Evolutionary conservation across 106 monocot genomes (phyloP), one percentile per base, ranked within the genome.

Genomic region (Allium fistulosum): DNA sequence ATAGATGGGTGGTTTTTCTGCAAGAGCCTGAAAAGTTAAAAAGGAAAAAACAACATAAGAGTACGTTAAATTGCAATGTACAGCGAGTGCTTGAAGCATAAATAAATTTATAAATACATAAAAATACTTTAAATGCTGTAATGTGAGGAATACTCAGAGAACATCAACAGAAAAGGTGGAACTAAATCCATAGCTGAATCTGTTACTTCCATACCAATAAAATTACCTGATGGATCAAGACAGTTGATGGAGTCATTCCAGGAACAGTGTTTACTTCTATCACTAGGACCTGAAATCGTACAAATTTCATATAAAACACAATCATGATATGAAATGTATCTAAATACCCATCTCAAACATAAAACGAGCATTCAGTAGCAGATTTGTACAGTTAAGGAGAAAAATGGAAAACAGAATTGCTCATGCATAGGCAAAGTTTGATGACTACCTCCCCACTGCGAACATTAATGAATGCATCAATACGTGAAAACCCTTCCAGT

Each of bases 191-290:
- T 0, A 22, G 22, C 22, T 22, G 22, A 22, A 22, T 0, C 22
- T 22, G 0, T 22, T 22, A 22, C 22, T 49, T n/a, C 7, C 13
- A 28, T 87, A 37, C 37, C 37, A 37, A 37, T 37, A 37, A 37
- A 37, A 4, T 37, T 37, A 95, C 95, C 85, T 95, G 95, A 83
- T 95, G 95, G 72, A 95, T 86, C 63, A 95, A 76, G 7, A 91
- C 95, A 4, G 91, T 91, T 1, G 95, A 95, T 49, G 95, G 95
- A 70, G 91, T 95, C 95, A 95, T 95, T 47, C 91, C 95, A 17
- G 95, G 95, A 12, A 91, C 83, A 11, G 95, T 88, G 74, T 95
- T 95, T 11, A 88, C 95, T 73, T 95, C 95, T 18, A 95, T 95
- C 52, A 95, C 75, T 70, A 91, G 68, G 4, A 91, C 85, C 94